Conservation (phyloP, 1,139 yeast species). For the Diutina pseudorugosa region DNA sequence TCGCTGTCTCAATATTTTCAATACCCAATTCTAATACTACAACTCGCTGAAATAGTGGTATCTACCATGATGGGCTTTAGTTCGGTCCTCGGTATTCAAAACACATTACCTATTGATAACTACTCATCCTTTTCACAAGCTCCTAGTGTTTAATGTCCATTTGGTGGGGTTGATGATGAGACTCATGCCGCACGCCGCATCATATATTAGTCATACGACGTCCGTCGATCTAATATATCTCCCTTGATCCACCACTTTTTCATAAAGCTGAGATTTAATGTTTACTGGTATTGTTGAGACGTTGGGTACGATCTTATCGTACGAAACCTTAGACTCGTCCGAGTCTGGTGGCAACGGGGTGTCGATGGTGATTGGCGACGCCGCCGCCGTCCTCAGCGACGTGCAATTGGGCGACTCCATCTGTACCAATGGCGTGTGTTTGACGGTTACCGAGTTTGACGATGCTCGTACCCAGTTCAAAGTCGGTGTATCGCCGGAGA, state of each 20-base stretch:
- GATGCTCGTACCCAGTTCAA: constrained; percentile 43
- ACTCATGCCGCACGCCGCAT: not conserved
- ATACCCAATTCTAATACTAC: too few relatives aligned
- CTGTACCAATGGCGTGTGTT: constrained; percentile 79
- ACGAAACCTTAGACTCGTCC: constrained; percentile 36
- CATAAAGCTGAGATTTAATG: constrained; percentile 30
- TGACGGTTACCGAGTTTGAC: constrained; percentile 83
- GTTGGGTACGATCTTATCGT: constrained; percentile 53
- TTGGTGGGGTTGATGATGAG: not conserved
- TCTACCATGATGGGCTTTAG: too few relatives aligned
- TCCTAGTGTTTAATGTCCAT: too few relatives aligned
- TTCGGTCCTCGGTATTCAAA: too few relatives aligned
- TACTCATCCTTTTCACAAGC: too few relatives aligned
- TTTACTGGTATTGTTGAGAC: constrained; percentile 90
- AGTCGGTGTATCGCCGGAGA: constrained; percentile 91
- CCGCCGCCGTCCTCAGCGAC: constrained; percentile 54
- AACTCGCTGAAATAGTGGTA: too few relatives aligned
- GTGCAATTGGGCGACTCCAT: constrained; percentile 91
- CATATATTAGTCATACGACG: not conserved
- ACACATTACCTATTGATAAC: too few relatives aligned
- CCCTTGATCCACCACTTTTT: not conserved
- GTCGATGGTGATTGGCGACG: constrained; percentile 54
- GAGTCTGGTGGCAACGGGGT: constrained; percentile 72
- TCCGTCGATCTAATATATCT: not conserved
- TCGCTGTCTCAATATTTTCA: too few relatives aligned